Evolutionary conservation across 805 yeast genomes (phyloP), one percentile per base, ranked within the genome.

Genomic region (Ogataea allantospora): DNA sequence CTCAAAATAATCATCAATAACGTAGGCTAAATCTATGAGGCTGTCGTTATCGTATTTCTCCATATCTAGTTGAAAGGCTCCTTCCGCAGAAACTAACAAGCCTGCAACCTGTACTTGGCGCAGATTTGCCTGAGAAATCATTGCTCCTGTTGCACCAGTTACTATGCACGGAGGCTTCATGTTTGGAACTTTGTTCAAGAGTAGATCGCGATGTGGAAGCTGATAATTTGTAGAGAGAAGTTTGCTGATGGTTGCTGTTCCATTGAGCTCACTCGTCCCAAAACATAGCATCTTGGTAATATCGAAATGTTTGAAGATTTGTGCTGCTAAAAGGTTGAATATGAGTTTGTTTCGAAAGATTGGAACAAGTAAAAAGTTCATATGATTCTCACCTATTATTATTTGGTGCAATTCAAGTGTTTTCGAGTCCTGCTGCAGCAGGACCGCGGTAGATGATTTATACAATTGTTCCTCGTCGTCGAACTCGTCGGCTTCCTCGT

Each of bases 401-500:
- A 17, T 22, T 12, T 50, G 48, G 22, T 40, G 41, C 3, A 53
- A 35, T 11, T 44, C 36, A 17, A 53, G 35, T 8, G 20, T 20
- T 17, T 44, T 44, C 15, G 43, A 32, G 33, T 54, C 57, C 20
- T 40, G 63, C 42, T 42, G 56, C 48, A 49, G 53, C 3, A 33
- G 13, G n/a, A 26, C 60, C 38, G 43, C 54, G 51, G 44, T 52
- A 51, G 33, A 65, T 25, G 46, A 32, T n/a, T 37, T 43, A 52
- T 74, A 74, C 32, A 75, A 58, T 48, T 73, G 79, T 42, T 71
- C 75, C 35, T 70, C 73, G 36, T 73, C 78, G 44, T 73, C 75
- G 41, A 57, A 71, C 9, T 47, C 52, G 4, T 50, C 61, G 15
- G 19, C 9, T 7, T 46, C 45, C 2, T 48, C 54, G 1, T 34